Evolutionary conservation across 495 filamentous ascomycete species (phyloP), one percentile per base, ranked within the genome.

Genomic region (Daldinia vernicosa): DNA sequence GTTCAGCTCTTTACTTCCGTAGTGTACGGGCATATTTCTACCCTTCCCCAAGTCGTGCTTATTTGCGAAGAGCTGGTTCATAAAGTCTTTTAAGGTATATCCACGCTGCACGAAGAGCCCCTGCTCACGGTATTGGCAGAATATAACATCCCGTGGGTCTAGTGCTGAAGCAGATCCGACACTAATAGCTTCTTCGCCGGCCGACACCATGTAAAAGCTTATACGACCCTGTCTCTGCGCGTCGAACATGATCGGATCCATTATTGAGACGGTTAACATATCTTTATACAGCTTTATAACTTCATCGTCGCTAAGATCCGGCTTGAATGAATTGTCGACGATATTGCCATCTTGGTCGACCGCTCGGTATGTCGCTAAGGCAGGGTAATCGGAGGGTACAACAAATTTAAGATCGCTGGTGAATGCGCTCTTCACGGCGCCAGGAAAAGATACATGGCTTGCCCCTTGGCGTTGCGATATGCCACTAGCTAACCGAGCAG

Each of bases 21-120:
- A 99, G 72, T 99, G 95, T 17, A 98, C 93, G 11, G 95, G 96
- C 95, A 99, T 99, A 75, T 97, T 98, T 60, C 95, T 89, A 5
- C 96, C 95, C 64, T 84, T 86, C 2, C 95, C 94, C 3, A 80
- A 80, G 67, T 99, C 95, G 65, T 94, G 88, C 28, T 79, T 82
- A 74, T 98, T 99, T 28, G 96, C 89, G 79, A 99, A 98, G 4
- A 98, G 80, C 78, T 99, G 96, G 75, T 87, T 92, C 95, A 98
- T 98, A 74, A 98, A 98, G 58, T 97, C 85, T 28, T 88, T 85
- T 22, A 97, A 82, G 1, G 88, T 93, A 76, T 95, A 98, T 12
- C 95, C 96, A 12, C 95, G 89, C 76, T 98, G 91, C 70, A 91
- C 86, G 78, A 96, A 95, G 14, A 97, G 90, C 3, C 94, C 95